phyloP scores from a whole-genome alignment of 2,329 filamentous ascomycete species.

The Aphanocladium album region DNA sequence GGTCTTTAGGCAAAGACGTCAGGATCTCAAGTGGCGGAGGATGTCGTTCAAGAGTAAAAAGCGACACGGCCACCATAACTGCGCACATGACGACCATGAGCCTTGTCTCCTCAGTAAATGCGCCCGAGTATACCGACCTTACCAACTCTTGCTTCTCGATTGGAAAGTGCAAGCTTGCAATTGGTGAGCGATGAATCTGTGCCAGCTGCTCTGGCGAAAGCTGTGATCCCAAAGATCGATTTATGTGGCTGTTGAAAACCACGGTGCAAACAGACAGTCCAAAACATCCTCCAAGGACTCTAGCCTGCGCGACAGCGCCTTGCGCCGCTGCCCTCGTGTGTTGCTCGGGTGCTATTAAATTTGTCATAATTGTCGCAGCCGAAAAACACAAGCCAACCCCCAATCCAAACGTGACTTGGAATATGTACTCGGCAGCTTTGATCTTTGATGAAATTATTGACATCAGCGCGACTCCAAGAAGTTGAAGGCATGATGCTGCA shows the following conservation, averaged over 20 bases:
- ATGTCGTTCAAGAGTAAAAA: slow-evolving; percentile 39
- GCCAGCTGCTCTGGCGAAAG: slow-evolving; percentile 35
- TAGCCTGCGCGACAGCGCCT: slow-evolving; percentile 54
- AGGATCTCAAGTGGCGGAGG: slow-evolving; percentile 32
- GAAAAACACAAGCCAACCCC: slow-evolving; percentile 56
- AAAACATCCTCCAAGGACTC: slow-evolving; percentile 55
- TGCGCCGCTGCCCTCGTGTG: slow-evolving; percentile 53
- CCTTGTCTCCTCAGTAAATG: slow-evolving; percentile 42
- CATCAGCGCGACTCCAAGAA: slow-evolving; percentile 48
- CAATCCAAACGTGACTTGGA: slow-evolving; percentile 51
- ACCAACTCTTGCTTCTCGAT: slow-evolving; percentile 29
- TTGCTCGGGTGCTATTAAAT: slow-evolving; percentile 42
- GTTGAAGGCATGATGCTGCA: slow-evolving; percentile 44
- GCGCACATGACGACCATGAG: slow-evolving; percentile 41
- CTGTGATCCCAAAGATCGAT: slow-evolving; percentile 30
- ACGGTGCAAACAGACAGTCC: slow-evolving; percentile 56
- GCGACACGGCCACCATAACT: slow-evolving; percentile 38
- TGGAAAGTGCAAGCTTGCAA: slow-evolving; percentile 32
- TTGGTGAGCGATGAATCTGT: slow-evolving; percentile 40
- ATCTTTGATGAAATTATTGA: slow-evolving; percentile 34
- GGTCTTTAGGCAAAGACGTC: slow-evolving; percentile 25
- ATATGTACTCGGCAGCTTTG: slow-evolving; percentile 45
- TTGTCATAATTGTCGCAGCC: slow-evolving; percentile 53
- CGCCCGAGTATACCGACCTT: slow-evolving; percentile 38
- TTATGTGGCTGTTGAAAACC: slow-evolving; percentile 46